Evolutionary conservation across 1,284 basidiomycete genomes (phyloP).

Genomic region (Apiotrichum gracile): DNA sequence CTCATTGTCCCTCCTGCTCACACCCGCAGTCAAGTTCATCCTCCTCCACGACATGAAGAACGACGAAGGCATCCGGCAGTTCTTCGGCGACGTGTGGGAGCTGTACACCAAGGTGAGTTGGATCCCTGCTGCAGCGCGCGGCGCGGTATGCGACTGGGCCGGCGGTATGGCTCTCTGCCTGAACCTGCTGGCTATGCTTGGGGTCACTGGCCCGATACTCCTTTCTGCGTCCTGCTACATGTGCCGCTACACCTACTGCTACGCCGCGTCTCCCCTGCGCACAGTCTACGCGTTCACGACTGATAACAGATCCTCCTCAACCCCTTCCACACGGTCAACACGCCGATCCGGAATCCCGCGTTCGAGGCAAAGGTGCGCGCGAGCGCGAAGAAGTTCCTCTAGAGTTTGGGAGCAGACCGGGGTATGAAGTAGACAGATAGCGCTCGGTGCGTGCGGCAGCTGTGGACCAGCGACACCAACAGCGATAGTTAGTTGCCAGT

Average conservation of each 20-base stretch:
- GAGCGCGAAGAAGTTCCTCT: slow-evolving; percentile 81
- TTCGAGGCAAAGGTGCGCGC: slow-evolving; percentile 78
- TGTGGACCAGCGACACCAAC: no score
- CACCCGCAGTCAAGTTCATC: slow-evolving; percentile 60
- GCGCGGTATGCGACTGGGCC: no score
- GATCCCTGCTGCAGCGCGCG: no score
- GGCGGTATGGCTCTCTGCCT: no score
- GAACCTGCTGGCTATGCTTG: no score
- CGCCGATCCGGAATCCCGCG: slow-evolving; percentile 64
- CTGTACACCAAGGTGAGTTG: slow-evolving; percentile 79
- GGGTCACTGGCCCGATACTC: no score
- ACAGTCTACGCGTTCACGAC: background rate
- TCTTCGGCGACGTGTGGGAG: slow-evolving; percentile 93
- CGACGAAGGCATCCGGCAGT: slow-evolving; percentile 85
- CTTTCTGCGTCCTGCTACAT: no score
- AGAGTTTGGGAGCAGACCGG: slow-evolving; percentile 16
- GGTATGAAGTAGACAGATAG: background rate
- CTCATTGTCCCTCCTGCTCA: background rate
- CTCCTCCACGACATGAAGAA: slow-evolving; percentile 88
- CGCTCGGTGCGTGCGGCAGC: no score
- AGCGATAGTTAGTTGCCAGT: no score
- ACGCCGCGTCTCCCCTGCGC: background rate
- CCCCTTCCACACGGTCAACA: slow-evolving; percentile 87
- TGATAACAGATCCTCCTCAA: slow-evolving; percentile 68
- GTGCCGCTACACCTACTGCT: no score